These are phyloP conservation scores for Magnusiomyces paraingens DNA, from an alignment of 1,139 yeast species.

Conservation along the genomic window DNA sequence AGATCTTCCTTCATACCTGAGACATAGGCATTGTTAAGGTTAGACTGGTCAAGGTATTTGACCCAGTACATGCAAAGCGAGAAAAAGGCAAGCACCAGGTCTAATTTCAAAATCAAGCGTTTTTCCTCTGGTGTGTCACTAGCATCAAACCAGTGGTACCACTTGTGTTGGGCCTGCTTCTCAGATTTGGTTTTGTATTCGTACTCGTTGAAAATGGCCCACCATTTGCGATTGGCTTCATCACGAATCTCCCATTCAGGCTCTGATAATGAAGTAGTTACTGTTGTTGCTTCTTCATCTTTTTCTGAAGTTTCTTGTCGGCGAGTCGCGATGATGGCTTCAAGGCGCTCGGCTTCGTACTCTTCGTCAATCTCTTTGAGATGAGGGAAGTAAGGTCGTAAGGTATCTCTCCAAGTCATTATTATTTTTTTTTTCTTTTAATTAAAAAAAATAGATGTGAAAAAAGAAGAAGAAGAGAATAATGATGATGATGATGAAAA, in stretches of 20 bases:
- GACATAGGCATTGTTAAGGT: conserved; percentile 57
- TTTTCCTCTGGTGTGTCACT: conserved; percentile 49
- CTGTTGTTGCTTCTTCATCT: neutral
- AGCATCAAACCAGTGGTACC: conserved; percentile 62
- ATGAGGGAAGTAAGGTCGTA: conserved; percentile 7
- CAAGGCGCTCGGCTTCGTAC: neutral
- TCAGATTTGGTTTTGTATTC: conserved; percentile 36
- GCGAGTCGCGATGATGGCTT: neutral
- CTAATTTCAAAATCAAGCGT: conserved; percentile 52
- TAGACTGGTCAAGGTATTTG: conserved; percentile 55
- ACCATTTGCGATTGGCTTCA: conserved; percentile 59
- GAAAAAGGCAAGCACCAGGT: conserved; percentile 51
- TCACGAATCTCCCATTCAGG: conserved; percentile 18
- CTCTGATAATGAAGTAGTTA: neutral
- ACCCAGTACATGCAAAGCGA: conserved; percentile 64
- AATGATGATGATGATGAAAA: too few species aligned
- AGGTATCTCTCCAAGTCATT: too few species aligned
- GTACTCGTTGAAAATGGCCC: conserved; percentile 53
- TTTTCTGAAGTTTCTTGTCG: neutral
- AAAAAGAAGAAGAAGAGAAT: too few species aligned
- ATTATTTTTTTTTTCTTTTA: too few species aligned
- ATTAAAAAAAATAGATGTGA: too few species aligned
- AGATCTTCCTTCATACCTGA: conserved; percentile 56
- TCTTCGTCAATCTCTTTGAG: conserved; percentile 11
- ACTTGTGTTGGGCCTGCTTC: conserved; percentile 20